Conservation (phyloP, 1,139 yeast species). For the Geotrichum fermentans region DNA sequence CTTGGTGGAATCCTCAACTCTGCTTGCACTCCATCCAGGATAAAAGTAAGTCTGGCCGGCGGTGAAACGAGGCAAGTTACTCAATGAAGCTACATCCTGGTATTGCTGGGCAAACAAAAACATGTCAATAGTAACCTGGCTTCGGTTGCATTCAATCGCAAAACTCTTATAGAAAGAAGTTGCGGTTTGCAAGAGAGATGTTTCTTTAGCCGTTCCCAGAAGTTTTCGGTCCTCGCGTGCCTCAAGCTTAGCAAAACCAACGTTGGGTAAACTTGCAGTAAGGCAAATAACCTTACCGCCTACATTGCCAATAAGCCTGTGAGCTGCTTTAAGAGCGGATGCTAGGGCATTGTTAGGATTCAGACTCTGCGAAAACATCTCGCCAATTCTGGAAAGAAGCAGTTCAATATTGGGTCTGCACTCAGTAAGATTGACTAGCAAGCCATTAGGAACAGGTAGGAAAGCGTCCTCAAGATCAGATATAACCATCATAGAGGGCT, state of each 20-base stretch:
- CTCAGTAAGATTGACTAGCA: constrained; percentile 69
- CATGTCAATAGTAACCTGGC: constrained; percentile 87
- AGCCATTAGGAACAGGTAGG: constrained; percentile 79
- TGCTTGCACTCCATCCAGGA: constrained; percentile 88
- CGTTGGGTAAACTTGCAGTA: constrained; percentile 75
- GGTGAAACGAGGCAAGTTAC: constrained; percentile 86
- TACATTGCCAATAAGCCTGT: constrained; percentile 65
- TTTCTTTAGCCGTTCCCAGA: constrained; percentile 81
- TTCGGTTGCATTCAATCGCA: constrained; percentile 92
- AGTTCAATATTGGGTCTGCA: constrained; percentile 72
- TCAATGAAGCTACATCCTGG: constrained; percentile 90
- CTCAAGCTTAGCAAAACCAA: constrained; percentile 78
- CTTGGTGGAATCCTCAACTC: constrained; percentile 78
- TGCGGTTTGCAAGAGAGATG: constrained; percentile 71
- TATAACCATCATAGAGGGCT: constrained; percentile 73
- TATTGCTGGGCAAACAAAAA: constrained; percentile 79
- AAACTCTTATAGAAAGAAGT: constrained; percentile 86
- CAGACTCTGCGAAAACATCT: constrained; percentile 64
- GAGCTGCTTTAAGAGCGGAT: constrained; percentile 86
- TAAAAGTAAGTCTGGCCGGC: constrained; percentile 97
- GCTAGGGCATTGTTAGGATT: constrained; percentile 78
- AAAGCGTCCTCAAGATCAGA: constrained; percentile 90
- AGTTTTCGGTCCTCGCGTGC: constrained; percentile 75
- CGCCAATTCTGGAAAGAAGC: constrained; percentile 63
- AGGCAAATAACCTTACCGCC: constrained; percentile 86